phyloP scores from a whole-genome alignment of 2,329 filamentous ascomycete genomes.

The Salinomyces thailandicus region DNA sequence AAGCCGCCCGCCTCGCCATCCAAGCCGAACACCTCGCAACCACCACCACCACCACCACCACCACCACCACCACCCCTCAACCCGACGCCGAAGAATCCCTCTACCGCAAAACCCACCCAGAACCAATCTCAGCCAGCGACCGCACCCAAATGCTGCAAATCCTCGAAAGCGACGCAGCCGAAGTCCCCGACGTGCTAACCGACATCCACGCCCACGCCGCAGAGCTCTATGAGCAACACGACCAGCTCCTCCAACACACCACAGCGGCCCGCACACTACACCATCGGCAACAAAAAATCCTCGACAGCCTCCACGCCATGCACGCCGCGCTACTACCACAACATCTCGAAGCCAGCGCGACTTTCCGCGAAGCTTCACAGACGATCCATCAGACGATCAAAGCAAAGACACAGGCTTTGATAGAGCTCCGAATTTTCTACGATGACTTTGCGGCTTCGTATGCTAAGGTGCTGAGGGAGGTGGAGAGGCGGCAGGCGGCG shows the following conservation, averaged over 20 bases:
- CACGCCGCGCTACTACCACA: conserved; percentile 55
- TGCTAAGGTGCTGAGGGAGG: conserved; percentile 72
- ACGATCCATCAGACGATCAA: conserved; percentile 62
- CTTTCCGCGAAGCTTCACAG: conserved; percentile 58
- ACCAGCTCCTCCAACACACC: conserved; percentile 53
- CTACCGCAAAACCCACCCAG: conserved; percentile 43
- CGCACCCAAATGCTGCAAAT: conserved; percentile 74
- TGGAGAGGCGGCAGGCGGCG: conserved; percentile 60
- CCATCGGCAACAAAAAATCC: conserved; percentile 50
- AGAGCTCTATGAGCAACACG: conserved; percentile 65
- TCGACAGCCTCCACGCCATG: conserved; percentile 57
- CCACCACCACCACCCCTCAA: conserved; percentile 30
- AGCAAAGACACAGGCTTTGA: conserved; percentile 62
- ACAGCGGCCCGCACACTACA: conserved; percentile 47
- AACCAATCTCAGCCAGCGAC: conserved; percentile 62
- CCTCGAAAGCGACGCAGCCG: conserved; percentile 56
- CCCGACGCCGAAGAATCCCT: conserved; percentile 55
- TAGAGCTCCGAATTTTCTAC: conserved; percentile 70
- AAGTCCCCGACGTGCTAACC: conserved; percentile 52
- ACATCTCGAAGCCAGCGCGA: conserved; percentile 54
- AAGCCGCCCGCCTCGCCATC: conserved; percentile 32
- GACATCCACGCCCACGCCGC: conserved; percentile 64
- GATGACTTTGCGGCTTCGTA: conserved; percentile 79
- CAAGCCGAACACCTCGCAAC: conserved; percentile 26
- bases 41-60: conserved; percentile 27